A percentile compares a stretch with the other conserved stretches of the same genome.
Evolutionary conservation across 192 early-diverging fungal genomes (phyloP).

Genomic region (Podila epicladia): DNA sequence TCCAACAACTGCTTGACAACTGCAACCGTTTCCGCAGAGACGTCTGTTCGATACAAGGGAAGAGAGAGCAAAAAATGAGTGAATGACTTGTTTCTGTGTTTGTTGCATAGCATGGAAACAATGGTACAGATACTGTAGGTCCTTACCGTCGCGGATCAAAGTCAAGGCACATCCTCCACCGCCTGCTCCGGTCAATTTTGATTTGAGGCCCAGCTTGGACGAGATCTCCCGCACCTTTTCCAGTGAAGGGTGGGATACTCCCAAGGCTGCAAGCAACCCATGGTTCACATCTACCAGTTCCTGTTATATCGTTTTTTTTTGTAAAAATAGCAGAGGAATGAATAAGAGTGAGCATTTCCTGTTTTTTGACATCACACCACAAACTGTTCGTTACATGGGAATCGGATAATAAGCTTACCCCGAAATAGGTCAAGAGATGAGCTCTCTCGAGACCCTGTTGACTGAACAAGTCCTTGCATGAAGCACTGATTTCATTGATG

Average conservation of each 20-base stretch:
- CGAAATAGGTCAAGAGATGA: conserved; percentile 27
- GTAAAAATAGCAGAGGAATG: not conserved
- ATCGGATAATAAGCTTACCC: conserved; percentile 23
- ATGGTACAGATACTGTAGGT: too few species aligned
- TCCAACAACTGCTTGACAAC: conserved; percentile 59
- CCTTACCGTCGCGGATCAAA: conserved; percentile 69
- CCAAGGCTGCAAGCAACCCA: conserved; percentile 75
- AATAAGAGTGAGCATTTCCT: too few species aligned
- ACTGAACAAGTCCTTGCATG: conserved; percentile 41
- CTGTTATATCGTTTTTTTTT: conserved; percentile 37
- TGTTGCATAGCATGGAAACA: too few species aligned
- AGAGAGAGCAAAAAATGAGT: not conserved
- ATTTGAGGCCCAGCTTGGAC: conserved; percentile 63
- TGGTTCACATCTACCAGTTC: conserved; percentile 90
- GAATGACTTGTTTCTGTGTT: too few species aligned
- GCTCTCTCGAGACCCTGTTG: conserved; percentile 25
- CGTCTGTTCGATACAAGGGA: conserved; percentile 37
- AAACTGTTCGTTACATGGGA: not conserved
- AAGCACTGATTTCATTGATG: conserved; percentile 67
- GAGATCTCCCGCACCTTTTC: conserved; percentile 83
- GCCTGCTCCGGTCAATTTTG: conserved; percentile 97
- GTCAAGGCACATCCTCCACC: conserved; percentile 97
- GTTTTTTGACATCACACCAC: too few species aligned
- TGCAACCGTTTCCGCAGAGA: conserved; percentile 48
- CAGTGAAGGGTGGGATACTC: conserved; percentile 85